Conservation (phyloP, 2,329 filamentous ascomycete genomes). For the Phoma sp. region DNA sequence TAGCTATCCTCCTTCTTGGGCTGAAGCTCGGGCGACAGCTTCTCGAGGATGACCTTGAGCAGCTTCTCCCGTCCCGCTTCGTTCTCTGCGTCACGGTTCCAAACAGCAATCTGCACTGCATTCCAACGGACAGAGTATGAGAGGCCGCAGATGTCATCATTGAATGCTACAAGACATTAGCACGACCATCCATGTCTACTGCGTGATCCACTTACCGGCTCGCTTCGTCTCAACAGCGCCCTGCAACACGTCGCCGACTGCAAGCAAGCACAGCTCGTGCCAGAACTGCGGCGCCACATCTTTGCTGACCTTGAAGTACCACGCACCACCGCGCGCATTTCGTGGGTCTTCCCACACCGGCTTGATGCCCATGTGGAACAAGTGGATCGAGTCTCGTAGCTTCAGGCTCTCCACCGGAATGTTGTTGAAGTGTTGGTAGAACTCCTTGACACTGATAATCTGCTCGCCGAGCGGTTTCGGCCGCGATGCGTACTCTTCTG, state of each 20-base stretch:
- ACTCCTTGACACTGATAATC: conserved; percentile 57
- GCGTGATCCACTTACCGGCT: conserved; percentile 61
- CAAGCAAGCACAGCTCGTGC: conserved; percentile 81
- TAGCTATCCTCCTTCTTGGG: conserved; percentile 71
- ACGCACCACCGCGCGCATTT: conserved; percentile 84
- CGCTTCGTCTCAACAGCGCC: conserved; percentile 67
- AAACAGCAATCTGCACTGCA: conserved; percentile 85
- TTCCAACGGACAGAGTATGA: conserved; percentile 89
- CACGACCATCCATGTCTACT: not conserved
- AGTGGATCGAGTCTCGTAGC: conserved; percentile 72
- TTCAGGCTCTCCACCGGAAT: conserved; percentile 77
- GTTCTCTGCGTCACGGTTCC: conserved; percentile 89
- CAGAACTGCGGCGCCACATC: conserved; percentile 74
- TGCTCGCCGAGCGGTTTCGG: conserved; percentile 53
- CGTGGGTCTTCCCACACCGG: conserved; percentile 87
- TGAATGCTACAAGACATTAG: conserved; percentile 53
- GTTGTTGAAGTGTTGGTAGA: conserved; percentile 68
- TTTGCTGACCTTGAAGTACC: conserved; percentile 92
- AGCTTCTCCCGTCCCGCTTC: conserved; percentile 79
- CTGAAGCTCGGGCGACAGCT: conserved; percentile 74
- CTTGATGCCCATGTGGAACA: conserved; percentile 83
- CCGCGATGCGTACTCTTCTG: conserved; percentile 54
- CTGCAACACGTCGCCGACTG: conserved; percentile 83
- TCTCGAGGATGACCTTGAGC: conserved; percentile 74
- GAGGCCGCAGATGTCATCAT: conserved; percentile 86